Evolutionary conservation across 306 rosid species (phyloP), one percentile per base, ranked within the genome.

Genomic region (Ormosia emarginata): DNA sequence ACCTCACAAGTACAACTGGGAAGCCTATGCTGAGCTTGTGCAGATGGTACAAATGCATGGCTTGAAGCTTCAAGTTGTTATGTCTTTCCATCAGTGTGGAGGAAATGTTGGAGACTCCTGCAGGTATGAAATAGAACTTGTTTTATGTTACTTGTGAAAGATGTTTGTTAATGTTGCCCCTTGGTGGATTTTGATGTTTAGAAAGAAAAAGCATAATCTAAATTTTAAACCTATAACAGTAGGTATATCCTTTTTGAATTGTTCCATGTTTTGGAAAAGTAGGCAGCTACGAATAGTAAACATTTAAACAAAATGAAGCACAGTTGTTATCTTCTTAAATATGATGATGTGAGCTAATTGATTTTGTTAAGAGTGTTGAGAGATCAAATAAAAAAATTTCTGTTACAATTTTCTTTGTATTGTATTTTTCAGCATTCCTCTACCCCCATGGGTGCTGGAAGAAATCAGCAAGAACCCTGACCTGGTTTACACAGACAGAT

Each of bases 51-150:
- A 96, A 46, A 86, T 77, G 81, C 97, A 90, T 79, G 99, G 99
- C 81, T 82, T 96, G 89, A 96, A 93, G 89, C 92, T 96, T 67
- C 98, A 93, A 80, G 92, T 89, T 59, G 99, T 91, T n/a, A 93
- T 96, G 99, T 93, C 98, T 66, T 96, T 96, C 80, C 99, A 93
- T 83, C 97, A 96, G 88, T 93, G 99, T 80, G 99, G 99, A 71
- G 99, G 98, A 68, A 96, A 96, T 85, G 99, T 96, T 55, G 99
- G 99, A 83, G 99, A 96, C 84, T 85, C 94, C 14, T 96, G 97
- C 98, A 89, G 94, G 99, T 93, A 87, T 29, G 53, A 32, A 32
- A 69, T 8, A 64, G 33, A 41, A 30, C 49, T 66, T 24, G 47
- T 44, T 77, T 44, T 8, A 52, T 62, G 18, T 44, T 55, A 8